These are phyloP conservation scores for Didymella segeticola DNA, from an alignment of 2,329 filamentous ascomycete genomes.

Conservation along the genomic window DNA sequence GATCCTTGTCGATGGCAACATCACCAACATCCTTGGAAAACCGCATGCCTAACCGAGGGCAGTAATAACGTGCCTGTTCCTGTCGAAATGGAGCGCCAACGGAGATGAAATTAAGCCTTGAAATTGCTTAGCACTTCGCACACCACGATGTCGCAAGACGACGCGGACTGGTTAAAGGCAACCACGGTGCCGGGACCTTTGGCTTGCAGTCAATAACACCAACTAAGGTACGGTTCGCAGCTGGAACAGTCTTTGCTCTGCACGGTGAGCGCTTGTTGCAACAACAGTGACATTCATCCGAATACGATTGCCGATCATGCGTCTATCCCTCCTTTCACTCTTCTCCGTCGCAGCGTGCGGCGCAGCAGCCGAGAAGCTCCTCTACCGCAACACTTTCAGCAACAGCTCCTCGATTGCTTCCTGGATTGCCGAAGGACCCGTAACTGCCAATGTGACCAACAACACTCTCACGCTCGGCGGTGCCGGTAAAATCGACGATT, in stretches of 20 bases:
- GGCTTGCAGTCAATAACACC: neutral
- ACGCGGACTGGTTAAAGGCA: neutral
- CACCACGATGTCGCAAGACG: slow-evolving; percentile 8
- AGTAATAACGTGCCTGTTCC: neutral
- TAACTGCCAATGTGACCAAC: slow-evolving; percentile 32
- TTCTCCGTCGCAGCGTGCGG: slow-evolving; percentile 1
- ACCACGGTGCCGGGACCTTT: neutral
- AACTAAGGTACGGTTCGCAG: neutral
- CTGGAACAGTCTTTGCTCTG: neutral
- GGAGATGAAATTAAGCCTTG: neutral
- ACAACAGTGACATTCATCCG: neutral
- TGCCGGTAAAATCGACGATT: slow-evolving; percentile 31
- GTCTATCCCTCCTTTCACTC: slow-evolving; percentile 2
- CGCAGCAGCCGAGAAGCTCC: slow-evolving; percentile 41
- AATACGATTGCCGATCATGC: slow-evolving; percentile 12
- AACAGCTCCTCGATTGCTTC: slow-evolving; percentile 34
- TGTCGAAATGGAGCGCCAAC: neutral
- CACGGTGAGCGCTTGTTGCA: neutral
- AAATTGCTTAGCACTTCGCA: slow-evolving; percentile 3
- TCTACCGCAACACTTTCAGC: slow-evolving; percentile 44
- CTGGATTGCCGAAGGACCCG: slow-evolving; percentile 44
- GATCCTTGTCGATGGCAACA: slow-evolving; percentile 19
- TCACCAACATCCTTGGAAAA: neutral
- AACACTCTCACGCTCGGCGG: slow-evolving; percentile 39
- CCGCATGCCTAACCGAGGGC: neutral